Evolutionary conservation across 495 filamentous ascomycete genomes (phyloP).

Genomic region (Stereocaulon alpinum): DNA sequence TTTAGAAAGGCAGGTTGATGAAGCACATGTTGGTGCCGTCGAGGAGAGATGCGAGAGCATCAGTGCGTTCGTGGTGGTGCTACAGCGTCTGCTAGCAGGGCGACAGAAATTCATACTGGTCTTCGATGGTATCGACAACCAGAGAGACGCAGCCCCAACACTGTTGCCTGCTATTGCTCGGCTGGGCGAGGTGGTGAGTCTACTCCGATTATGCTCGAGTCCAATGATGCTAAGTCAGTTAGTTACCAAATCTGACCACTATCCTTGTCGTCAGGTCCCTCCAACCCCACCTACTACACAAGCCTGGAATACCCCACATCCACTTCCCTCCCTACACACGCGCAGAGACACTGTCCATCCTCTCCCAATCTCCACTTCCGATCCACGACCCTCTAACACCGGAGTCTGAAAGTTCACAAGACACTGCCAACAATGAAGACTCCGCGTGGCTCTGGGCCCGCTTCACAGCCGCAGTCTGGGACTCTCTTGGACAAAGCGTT

Average conservation of each 20-base stretch:
- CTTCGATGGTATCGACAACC: slow-evolving; percentile 83
- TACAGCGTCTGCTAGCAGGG: slow-evolving; percentile 38
- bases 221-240: slow-evolving; percentile 10
- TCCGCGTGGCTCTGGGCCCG: slow-evolving; percentile 65
- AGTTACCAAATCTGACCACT: slow-evolving; percentile 74
- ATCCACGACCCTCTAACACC: slow-evolving; percentile 33
- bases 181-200: slow-evolving; percentile 63
- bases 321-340: slow-evolving; percentile 81
- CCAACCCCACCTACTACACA: slow-evolving; percentile 58
- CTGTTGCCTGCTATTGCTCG: slow-evolving; percentile 73
- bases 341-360: slow-evolving; percentile 61
- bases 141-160: slow-evolving; percentile 69
- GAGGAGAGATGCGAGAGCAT: slow-evolving; percentile 65
- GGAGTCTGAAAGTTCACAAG: slow-evolving; percentile 24
- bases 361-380: slow-evolving; percentile 41
- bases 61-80: slow-evolving; percentile 58
- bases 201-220: neutral
- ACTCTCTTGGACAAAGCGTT: slow-evolving; percentile 56
- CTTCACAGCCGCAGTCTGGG: slow-evolving; percentile 64
- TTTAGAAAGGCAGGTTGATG: slow-evolving; percentile 35
- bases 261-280: slow-evolving; percentile 69
- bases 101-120: slow-evolving; percentile 64
- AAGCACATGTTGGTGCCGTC: slow-evolving; percentile 32
- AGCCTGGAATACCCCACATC: slow-evolving; percentile 63
- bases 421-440: slow-evolving; percentile 30